Base-by-base conservation (phyloP, 2,329 filamentous ascomycete genomes). In the Aulographum hederae region DNA sequence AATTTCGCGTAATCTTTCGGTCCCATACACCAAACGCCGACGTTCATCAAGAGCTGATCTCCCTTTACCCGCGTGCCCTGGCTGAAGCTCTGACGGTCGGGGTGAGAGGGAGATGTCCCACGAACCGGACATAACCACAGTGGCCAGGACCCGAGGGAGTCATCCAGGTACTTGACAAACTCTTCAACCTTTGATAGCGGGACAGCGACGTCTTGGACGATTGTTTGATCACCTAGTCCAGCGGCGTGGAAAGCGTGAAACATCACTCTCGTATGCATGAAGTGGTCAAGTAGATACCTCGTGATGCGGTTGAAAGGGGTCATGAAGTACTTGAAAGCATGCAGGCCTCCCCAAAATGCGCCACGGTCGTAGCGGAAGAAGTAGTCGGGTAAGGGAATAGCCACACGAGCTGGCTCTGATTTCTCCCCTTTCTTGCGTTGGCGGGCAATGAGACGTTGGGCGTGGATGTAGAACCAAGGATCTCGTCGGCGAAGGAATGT, bases 341-440 rank as follows among this genome's bases (percentile, higher is more conserved):
- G 67, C 15, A 54, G 54, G 6, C 67, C 73, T 3, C 67, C 67
- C 74, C 73, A 79, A 52, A 78, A 78, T 3, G 65, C 71, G 29
- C 72, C 74, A 21, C 73, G 64, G 46, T 79, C 73, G 51, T 76
- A 78, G 12, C 74, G 66, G 51, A 79, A 79, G 36, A 78, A 64
- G 48, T 79, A 79, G 43, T 78, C 73, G 2, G 54, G 52, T 1
- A 78, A 41, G 0, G 72, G 72, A 2, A 78, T 61, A 34, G 65
- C 66, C 35, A 77, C 71, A 33, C 48, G 41, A 2, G 58, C 48
- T 2, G 51, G 48, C 12, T 36, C 33, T 3, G 48, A 40, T 37
- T 42, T 4, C 37, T 46, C 10, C 42, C 16, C n/a, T 43, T 15
- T 11, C 25, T 23, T 40, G 26, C 34, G 39, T 38, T 21, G 34